A percentile compares a stretch with the other conserved stretches of the same genome.
These are phyloP conservation scores for Cystobasidium slooffiae DNA, from an alignment of 1,284 basidiomycete species.

Conservation along the genomic window DNA sequence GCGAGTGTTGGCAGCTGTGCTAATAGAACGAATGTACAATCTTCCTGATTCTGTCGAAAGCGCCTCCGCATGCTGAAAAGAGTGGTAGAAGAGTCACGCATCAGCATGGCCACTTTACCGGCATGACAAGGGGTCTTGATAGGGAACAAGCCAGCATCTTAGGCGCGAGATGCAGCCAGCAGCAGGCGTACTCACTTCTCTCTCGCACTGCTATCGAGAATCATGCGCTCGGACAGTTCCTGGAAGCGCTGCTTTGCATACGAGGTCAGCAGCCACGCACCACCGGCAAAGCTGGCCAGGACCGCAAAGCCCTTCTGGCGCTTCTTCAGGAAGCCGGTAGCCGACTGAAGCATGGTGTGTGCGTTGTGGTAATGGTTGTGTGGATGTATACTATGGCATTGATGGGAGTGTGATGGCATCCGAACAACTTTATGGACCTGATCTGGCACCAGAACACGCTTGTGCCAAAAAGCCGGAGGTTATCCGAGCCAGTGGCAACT, in stretches of 20 bases:
- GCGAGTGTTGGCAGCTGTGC: slow-evolving; percentile 77
- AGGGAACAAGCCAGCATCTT: no score
- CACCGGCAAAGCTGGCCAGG: slow-evolving; percentile 64
- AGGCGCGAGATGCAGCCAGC: neutral
- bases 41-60: slow-evolving; percentile 80
- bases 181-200: slow-evolving; percentile 68
- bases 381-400: neutral
- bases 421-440: no score
- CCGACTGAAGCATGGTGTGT: slow-evolving; percentile 27
- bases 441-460: no score
- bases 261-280: slow-evolving; percentile 68
- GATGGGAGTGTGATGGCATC: neutral
- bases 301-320: slow-evolving; percentile 52
- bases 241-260: slow-evolving; percentile 71
- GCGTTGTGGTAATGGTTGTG: neutral
- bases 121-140: no score
- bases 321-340: slow-evolving; percentile 46
- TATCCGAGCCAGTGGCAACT: no score
- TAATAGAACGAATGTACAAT: slow-evolving; percentile 78
- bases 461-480: no score
- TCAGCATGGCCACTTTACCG: neutral
- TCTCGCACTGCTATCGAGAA: slow-evolving; percentile 68
- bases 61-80: slow-evolving; percentile 69
- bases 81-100: neutral
- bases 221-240: slow-evolving; percentile 70